Conservation (phyloP, 2,329 filamentous ascomycete genomes). For the Cladosporium sp. region DNA sequence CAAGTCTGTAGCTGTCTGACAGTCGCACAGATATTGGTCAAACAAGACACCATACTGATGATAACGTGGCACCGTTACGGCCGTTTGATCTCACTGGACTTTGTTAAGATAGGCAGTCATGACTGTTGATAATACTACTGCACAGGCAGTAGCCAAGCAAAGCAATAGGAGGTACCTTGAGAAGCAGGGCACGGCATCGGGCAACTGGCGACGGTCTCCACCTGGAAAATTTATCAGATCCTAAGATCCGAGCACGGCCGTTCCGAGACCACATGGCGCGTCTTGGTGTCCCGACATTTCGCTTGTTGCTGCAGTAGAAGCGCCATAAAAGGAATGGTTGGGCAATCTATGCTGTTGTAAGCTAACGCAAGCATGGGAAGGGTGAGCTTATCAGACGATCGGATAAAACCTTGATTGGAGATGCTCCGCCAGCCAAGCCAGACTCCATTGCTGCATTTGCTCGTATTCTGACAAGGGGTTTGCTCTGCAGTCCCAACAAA, state of each 20-base stretch:
- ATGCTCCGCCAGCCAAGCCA: neutral
- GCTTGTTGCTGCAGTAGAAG: neutral
- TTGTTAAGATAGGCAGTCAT: too few relatives aligned
- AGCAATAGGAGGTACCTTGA: neutral
- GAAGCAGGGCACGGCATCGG: neutral
- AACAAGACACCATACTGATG: too few relatives aligned
- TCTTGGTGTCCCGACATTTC: neutral
- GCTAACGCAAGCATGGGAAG: neutral
- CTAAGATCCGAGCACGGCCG: slow-evolving; percentile 1
- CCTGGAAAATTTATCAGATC: slow-evolving; percentile 3
- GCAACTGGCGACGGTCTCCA: neutral
- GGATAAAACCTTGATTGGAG: neutral
- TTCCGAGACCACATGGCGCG: neutral
- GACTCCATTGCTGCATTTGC: neutral
- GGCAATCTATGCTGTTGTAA: neutral
- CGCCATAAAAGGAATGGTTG: neutral
- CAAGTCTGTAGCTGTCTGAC: too few relatives aligned
- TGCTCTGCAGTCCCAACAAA: too few relatives aligned
- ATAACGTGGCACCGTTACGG: too few relatives aligned
- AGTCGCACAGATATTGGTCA: too few relatives aligned
- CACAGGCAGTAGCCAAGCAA: too few relatives aligned
- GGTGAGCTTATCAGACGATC: slow-evolving; percentile 3
- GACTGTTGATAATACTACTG: too few relatives aligned
- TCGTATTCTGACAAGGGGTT: neutral
- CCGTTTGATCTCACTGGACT: too few relatives aligned